These are phyloP conservation scores for Haplosporangium gracile DNA, from an alignment of 192 early-diverging fungal species.

Conservation along the genomic window DNA sequence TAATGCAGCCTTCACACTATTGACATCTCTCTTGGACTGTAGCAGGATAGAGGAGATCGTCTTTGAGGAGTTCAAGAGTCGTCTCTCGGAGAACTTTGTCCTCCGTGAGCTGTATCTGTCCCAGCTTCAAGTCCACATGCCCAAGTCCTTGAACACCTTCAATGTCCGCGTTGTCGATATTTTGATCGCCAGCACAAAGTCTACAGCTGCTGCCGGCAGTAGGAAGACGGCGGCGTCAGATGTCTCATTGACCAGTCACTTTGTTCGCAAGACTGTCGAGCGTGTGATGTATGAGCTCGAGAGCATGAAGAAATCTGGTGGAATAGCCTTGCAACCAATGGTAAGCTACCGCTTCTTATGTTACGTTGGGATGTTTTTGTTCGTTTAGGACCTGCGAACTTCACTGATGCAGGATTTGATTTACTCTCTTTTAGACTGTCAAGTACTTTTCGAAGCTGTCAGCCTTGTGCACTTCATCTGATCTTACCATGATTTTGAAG, in stretches of 20 bases:
- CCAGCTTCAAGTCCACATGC: not conserved
- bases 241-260: not conserved
- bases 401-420: not conserved
- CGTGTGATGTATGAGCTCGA: slow-evolving; percentile 34
- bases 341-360: not conserved
- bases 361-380: not conserved
- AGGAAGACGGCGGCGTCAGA: slow-evolving; percentile 5
- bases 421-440: slow-evolving; percentile 27
- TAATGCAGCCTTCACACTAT: slow-evolving; percentile 22
- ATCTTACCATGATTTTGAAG: slow-evolving; percentile 36
- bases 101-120: slow-evolving; percentile 40
- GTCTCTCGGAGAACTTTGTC: slow-evolving; percentile 27
- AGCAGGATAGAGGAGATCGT: slow-evolving; percentile 11
- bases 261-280: slow-evolving; percentile 43
- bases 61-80: slow-evolving; percentile 30
- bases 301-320: slow-evolving; percentile 21
- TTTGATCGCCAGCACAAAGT: slow-evolving; percentile 28
- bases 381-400: not conserved
- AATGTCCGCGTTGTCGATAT: slow-evolving; percentile 27
- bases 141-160: slow-evolving; percentile 14
- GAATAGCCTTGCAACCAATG: slow-evolving; percentile 20
- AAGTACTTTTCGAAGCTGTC: slow-evolving; percentile 35
- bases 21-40: slow-evolving; percentile 18
- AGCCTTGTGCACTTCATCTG: slow-evolving; percentile 31
- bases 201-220: not conserved